A percentile compares a stretch with the other conserved stretches of the same genome.
These are phyloP conservation scores for Reticulascus tulasneorum DNA, from an alignment of 2,329 filamentous ascomycete genomes.

Conservation along the genomic window DNA sequence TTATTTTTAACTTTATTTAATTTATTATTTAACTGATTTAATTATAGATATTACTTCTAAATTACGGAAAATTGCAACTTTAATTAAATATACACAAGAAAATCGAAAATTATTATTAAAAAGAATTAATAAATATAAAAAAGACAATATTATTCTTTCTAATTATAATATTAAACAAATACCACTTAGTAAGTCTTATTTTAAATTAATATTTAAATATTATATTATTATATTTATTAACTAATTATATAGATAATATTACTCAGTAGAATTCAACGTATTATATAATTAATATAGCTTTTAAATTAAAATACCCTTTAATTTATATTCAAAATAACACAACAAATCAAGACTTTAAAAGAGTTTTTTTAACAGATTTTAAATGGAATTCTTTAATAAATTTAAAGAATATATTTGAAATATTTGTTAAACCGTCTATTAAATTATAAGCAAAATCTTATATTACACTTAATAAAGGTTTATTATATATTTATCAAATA, in stretches of 20 bases:
- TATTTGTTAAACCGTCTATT: not conserved
- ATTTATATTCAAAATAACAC: too few species aligned
- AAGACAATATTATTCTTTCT: not conserved
- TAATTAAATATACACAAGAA: not conserved
- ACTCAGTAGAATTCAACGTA: too few species aligned
- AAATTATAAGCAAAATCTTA: not conserved
- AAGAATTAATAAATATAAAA: not conserved
- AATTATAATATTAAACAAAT: too few species aligned
- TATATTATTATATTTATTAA: too few species aligned
- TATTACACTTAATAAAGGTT: too few species aligned
- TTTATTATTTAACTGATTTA: conserved; percentile 7
- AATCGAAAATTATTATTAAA: not conserved
- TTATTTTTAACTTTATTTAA: conserved; percentile 6
- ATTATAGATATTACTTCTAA: conserved; percentile 5
- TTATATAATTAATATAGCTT: too few species aligned
- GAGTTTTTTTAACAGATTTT: not conserved
- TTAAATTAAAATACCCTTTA: not conserved
- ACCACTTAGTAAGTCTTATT: too few species aligned
- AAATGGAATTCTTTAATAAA: not conserved
- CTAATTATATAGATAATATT: too few species aligned
- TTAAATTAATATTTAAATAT: not conserved
- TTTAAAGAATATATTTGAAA: not conserved
- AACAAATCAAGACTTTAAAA: too few species aligned
- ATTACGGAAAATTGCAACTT: not conserved
- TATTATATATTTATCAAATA: too few species aligned